These are phyloP conservation scores for Delphinella strobiligena DNA, from an alignment of 2,329 filamentous ascomycete genomes.

Conservation along the genomic window DNA sequence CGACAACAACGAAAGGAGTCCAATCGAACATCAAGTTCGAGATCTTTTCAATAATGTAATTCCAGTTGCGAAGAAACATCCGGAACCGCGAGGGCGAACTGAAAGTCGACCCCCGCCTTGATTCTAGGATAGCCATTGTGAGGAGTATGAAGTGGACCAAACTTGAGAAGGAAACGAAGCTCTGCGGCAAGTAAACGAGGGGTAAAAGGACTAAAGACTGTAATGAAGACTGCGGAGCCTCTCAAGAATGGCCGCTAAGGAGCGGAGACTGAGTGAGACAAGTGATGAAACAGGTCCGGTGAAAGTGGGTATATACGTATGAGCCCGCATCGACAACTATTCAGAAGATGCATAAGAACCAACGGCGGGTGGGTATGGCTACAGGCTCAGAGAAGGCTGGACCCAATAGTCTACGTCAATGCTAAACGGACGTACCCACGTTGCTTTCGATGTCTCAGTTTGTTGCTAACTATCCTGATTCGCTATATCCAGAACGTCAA, in stretches of 20 bases:
- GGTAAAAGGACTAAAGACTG: too few species aligned
- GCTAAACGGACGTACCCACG: not conserved
- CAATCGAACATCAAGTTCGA: slow-evolving; percentile 20
- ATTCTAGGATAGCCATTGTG: not conserved
- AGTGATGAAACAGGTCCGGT: not conserved
- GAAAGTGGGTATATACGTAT: too few species aligned
- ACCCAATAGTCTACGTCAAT: not conserved
- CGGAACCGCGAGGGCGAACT: not conserved
- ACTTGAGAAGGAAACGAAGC: not conserved
- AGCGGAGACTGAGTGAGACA: not conserved
- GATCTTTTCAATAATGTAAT: slow-evolving; percentile 1
- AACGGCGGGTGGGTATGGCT: too few species aligned
- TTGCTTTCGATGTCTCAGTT: not conserved
- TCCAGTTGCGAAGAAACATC: not conserved
- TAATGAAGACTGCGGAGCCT: too few species aligned
- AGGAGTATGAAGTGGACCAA: not conserved
- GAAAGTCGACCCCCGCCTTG: not conserved
- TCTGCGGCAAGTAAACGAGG: too few species aligned
- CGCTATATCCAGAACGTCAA: too few species aligned
- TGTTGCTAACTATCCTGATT: too few species aligned
- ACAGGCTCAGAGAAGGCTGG: not conserved
- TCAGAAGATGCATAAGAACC: too few species aligned
- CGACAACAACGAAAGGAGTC: slow-evolving; percentile 18
- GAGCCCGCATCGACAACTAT: too few species aligned
- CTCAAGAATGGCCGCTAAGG: too few species aligned